These are phyloP conservation scores for Orychophragmus violaceus DNA, from an alignment of 345 rosid species.

Conservation along the genomic window DNA sequence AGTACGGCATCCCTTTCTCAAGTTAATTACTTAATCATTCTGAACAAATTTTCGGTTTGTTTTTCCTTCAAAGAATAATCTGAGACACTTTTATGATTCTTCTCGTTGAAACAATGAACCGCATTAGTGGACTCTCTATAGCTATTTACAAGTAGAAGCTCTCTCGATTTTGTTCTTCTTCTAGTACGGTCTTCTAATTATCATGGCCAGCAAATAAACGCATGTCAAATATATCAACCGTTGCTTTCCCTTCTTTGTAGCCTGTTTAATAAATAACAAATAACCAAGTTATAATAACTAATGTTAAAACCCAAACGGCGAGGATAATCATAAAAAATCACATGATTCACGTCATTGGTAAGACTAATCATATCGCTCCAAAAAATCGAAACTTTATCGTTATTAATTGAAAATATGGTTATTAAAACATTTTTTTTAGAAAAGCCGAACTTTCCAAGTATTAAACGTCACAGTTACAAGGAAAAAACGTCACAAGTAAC, in stretches of 20 bases:
- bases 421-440: neutral
- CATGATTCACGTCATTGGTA: neutral
- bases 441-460: constrained; percentile 15
- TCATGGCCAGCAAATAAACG: constrained; percentile 57
- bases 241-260: constrained; percentile 45
- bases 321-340: constrained; percentile 18
- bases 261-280: constrained; percentile 47
- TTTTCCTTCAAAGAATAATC: constrained; percentile 5
- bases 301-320: neutral
- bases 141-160: constrained; percentile 36
- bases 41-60: neutral
- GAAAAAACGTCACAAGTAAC: constrained; percentile 7
- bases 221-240: constrained; percentile 57
- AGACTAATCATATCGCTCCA: constrained; percentile 22
- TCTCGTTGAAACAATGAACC: constrained; percentile 15
- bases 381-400: neutral
- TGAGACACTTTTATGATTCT: constrained; percentile 25
- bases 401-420: neutral
- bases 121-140: constrained; percentile 13
- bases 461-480: constrained; percentile 10
- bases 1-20: neutral
- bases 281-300: neutral
- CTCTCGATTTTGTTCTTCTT: constrained; percentile 19
- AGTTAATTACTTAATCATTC: neutral
- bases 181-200: constrained; percentile 56